Conservation (phyloP, 345 rosid genomes). For the Ricinus communis region DNA sequence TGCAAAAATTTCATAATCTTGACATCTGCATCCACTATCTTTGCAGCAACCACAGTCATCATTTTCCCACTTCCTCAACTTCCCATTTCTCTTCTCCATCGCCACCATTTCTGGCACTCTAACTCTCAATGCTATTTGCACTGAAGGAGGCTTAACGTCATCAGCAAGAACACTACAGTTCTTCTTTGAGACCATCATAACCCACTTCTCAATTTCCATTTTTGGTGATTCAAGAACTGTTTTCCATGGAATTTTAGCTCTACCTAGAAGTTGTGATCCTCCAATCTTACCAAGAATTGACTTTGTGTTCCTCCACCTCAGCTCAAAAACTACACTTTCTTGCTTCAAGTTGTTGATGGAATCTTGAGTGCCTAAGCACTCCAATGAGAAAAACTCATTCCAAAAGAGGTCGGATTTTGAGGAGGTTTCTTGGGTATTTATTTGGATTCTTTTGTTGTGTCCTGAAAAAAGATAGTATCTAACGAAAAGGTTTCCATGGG, state of each 20-base stretch:
- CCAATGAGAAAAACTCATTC: constrained; percentile 62
- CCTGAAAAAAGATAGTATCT: constrained; percentile 66
- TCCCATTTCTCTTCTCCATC: constrained; percentile 18
- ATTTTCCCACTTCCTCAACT: constrained; percentile 15
- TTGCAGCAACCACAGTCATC: constrained; percentile 34
- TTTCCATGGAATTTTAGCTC: constrained; percentile 54
- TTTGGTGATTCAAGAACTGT: constrained; percentile 45
- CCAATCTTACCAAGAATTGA: constrained; percentile 37
- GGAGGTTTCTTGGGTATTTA: constrained; percentile 51
- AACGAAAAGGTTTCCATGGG: constrained; percentile 48
- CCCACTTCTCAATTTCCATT: constrained; percentile 53
- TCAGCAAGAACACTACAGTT: constrained; percentile 6
- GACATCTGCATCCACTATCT: constrained; percentile 30
- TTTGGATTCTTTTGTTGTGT: constrained; percentile 45
- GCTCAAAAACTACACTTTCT: constrained; percentile 57
- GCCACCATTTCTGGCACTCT: constrained; percentile 14
- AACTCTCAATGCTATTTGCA: constrained; percentile 40
- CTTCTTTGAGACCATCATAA: constrained; percentile 26
- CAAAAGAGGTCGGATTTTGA: constrained; percentile 40
- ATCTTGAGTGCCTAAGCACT: constrained; percentile 56
- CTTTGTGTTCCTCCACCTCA: constrained; percentile 43
- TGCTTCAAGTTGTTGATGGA: constrained; percentile 45
- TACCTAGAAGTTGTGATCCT: constrained; percentile 54
- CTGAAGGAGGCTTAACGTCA: constrained; percentile 41
- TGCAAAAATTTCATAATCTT: constrained; percentile 45